Conservation (phyloP, 1,284 basidiomycete species). For the Athelia sp. region DNA sequence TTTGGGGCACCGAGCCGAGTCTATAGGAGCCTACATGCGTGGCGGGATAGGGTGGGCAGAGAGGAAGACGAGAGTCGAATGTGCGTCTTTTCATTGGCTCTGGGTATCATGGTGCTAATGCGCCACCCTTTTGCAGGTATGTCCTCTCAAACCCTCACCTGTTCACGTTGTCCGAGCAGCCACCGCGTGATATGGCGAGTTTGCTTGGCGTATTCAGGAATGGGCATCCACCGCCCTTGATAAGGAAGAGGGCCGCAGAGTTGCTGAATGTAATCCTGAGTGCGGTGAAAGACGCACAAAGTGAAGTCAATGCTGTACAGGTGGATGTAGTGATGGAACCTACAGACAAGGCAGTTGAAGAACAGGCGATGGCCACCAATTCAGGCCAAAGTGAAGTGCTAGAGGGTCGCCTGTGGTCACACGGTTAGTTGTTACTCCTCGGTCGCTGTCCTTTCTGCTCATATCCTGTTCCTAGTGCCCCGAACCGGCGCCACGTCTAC, state of each 20-base stretch:
- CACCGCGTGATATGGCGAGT: conserved; percentile 55
- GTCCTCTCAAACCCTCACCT: conserved; percentile 71
- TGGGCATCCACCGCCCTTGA: conserved; percentile 51
- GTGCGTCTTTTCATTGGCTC: conserved; percentile 37
- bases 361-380: background rate
- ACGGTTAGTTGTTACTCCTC: conserved; percentile 13
- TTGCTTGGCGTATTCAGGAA: conserved; percentile 52
- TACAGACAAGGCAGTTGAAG: too few relatives aligned
- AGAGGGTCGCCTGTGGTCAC: conserved; percentile 17
- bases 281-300: too few relatives aligned
- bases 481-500: conserved; percentile 15
- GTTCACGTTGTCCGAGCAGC: conserved; percentile 63
- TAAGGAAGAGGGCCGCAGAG: conserved; percentile 56
- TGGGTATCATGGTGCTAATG: conserved; percentile 5
- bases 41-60: conserved; percentile 81
- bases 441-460: conserved; percentile 7
- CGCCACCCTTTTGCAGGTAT: conserved; percentile 38
- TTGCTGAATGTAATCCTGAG: conserved; percentile 56
- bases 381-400: conserved; percentile 7
- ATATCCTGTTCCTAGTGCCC: background rate
- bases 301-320: too few relatives aligned
- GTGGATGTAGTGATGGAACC: too few relatives aligned
- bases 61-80: conserved; percentile 85
- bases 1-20: conserved; percentile 46
- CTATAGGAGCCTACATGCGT: conserved; percentile 75